phyloP scores from a whole-genome alignment of 495 filamentous ascomycete genomes.

The Margaritispora aquatica region DNA sequence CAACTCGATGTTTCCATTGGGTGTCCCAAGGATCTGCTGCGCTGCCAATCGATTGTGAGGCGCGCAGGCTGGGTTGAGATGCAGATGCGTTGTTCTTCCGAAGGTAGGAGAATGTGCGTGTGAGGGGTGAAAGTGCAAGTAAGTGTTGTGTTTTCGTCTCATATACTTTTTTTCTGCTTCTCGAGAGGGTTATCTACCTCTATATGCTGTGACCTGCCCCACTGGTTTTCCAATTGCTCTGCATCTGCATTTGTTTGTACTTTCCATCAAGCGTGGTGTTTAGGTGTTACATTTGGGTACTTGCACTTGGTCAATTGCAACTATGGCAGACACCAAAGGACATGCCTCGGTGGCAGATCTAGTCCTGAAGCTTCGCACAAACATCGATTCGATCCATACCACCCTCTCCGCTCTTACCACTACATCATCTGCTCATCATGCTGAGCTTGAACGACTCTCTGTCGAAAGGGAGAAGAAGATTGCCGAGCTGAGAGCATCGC shows the following conservation, averaged over 20 bases:
- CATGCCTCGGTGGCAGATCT: constrained; percentile 12
- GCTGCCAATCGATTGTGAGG: neutral
- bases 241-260: neutral
- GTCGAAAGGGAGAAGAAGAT: constrained; percentile 11
- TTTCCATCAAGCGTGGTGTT: neutral
- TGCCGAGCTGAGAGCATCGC: neutral
- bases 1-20: neutral
- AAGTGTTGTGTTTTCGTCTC: neutral
- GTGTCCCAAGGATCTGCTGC: neutral
- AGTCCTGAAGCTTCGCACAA: constrained; percentile 12
- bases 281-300: neutral
- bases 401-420: constrained; percentile 8
- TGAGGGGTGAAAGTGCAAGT: neutral
- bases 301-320: neutral
- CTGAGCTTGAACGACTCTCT: constrained; percentile 10
- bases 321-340: neutral
- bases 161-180: neutral
- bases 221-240: neutral
- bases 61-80: neutral
- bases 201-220: neutral
- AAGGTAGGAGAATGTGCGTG: neutral
- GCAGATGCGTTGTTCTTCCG: neutral
- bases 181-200: neutral
- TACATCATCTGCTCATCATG: constrained; percentile 11
- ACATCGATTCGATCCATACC: constrained; percentile 18